Conservation (phyloP, 1,284 basidiomycete species). For the Kwoniella shivajii region DNA sequence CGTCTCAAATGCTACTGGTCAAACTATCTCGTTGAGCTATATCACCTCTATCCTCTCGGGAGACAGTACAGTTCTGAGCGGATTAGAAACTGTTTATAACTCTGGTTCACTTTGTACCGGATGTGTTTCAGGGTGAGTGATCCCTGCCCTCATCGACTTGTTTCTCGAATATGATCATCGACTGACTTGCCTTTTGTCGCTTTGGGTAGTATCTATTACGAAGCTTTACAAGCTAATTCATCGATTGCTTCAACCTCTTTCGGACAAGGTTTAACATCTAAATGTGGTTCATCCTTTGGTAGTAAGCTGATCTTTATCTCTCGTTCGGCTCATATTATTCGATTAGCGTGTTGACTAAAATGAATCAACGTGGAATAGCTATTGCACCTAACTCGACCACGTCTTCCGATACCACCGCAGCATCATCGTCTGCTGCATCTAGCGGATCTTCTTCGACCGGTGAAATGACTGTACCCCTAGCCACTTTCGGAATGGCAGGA, state of each 20-base stretch:
- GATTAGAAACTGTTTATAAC: conserved; percentile 22
- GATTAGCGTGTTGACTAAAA: background rate
- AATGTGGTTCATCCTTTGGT: conserved; percentile 45
- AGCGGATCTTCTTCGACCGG: conserved; percentile 15
- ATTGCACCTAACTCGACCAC: conserved; percentile 24
- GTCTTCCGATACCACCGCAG: conserved; percentile 15
- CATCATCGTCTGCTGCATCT: conserved; percentile 18
- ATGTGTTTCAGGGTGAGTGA: conserved; percentile 40
- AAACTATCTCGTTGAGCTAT: conserved; percentile 27
- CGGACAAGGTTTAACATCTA: conserved; percentile 28
- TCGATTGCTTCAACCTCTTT: conserved; percentile 29
- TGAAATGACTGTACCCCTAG: conserved; percentile 12
- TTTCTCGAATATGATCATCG: background rate
- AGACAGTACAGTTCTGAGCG: conserved; percentile 4
- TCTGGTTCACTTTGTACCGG: conserved; percentile 46
- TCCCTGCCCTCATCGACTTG: background rate
- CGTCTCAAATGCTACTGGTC: conserved; percentile 37
- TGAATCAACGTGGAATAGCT: too few relatives aligned
- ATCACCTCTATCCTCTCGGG: conserved; percentile 36
- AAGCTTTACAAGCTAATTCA: conserved; percentile 38
- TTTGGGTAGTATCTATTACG: conserved; percentile 37
- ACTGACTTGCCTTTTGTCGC: background rate
- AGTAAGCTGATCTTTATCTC: conserved; percentile 25
- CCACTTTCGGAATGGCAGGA: conserved; percentile 12
- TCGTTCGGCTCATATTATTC: background rate